phyloP scores from a whole-genome alignment of 2,329 filamentous ascomycete species.

The Talaromyces funiculosus region DNA sequence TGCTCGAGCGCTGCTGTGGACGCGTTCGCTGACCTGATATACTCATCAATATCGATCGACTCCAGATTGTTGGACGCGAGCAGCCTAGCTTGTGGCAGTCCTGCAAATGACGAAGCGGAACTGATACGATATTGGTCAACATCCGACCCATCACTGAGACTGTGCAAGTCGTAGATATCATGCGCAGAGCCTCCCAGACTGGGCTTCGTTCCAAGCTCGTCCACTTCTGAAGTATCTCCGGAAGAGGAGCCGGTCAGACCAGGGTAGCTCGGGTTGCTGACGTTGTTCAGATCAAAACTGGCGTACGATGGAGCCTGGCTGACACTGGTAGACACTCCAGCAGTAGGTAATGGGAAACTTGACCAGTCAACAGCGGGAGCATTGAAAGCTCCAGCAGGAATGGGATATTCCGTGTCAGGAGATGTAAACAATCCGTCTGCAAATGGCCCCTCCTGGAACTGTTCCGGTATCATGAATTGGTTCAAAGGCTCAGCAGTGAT shows the following conservation, averaged over 20 bases:
- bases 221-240: constrained; percentile 45
- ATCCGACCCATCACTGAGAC: constrained; percentile 38
- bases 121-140: constrained; percentile 38
- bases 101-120: constrained; percentile 40
- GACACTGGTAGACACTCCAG: constrained; percentile 32
- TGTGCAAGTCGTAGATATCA: constrained; percentile 36
- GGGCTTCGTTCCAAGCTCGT: constrained; percentile 37
- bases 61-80: constrained; percentile 37
- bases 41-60: constrained; percentile 41
- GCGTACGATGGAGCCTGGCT: constrained; percentile 44
- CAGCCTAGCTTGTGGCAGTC: constrained; percentile 37
- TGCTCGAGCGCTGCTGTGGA: constrained; percentile 37
- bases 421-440: constrained; percentile 39
- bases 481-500: constrained; percentile 29
- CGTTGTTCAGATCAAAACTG: constrained; percentile 41
- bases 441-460: constrained; percentile 32
- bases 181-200: constrained; percentile 23
- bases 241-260: constrained; percentile 43
- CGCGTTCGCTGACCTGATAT: constrained; percentile 38
- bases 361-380: constrained; percentile 46
- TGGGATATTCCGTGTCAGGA: constrained; percentile 37
- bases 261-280: constrained; percentile 31
- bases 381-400: constrained; percentile 35
- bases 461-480: constrained; percentile 34
- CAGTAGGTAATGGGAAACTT: constrained; percentile 38